Conservation (phyloP, 2,329 filamentous ascomycete species). For the Pseudogymnoascus sp. region DNA sequence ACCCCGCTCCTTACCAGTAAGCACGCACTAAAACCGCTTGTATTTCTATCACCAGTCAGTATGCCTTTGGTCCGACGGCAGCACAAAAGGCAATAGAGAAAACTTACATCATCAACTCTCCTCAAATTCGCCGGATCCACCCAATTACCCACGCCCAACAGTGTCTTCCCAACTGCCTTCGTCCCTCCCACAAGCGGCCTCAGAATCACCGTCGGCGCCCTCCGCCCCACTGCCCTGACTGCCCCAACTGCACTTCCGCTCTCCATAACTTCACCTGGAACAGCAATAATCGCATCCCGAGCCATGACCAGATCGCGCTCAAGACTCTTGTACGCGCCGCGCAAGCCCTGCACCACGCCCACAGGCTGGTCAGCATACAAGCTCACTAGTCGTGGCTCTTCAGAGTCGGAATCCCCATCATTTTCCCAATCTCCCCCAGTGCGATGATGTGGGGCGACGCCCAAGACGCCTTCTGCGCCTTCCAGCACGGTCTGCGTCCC, state of each 20-base stretch:
- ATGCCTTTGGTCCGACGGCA: conserved; percentile 6
- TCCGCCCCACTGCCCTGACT: conserved; percentile 66
- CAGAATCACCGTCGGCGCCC: conserved; percentile 88
- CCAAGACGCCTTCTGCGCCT: conserved; percentile 73
- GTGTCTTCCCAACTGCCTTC: conserved; percentile 78
- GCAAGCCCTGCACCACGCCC: conserved; percentile 76
- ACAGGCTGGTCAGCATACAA: conserved; percentile 92
- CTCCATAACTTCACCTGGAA: conserved; percentile 86
- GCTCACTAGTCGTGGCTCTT: conserved; percentile 71
- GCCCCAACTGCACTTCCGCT: conserved; percentile 73
- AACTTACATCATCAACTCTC: conserved; percentile 82
- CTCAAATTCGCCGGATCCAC: conserved; percentile 76
- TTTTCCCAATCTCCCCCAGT: conserved; percentile 43
- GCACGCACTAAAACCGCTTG: conserved; percentile 24
- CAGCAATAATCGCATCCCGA: conserved; percentile 85
- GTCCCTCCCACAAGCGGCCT: conserved; percentile 84
- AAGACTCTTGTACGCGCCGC: conserved; percentile 73
- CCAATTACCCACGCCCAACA: conserved; percentile 87
- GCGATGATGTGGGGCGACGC: conserved; percentile 17
- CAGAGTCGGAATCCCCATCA: conserved; percentile 55
- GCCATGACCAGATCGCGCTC: conserved; percentile 81
- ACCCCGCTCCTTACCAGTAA: background rate
- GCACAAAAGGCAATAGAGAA: conserved; percentile 23
- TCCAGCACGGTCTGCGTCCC: conserved; percentile 91
- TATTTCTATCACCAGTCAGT: conserved; percentile 26